Percentiles rank a stretch among this genome's conserved stretches.
Conservation (phyloP, 352 stramenopile species). For the Peronospora destructor region DNA sequence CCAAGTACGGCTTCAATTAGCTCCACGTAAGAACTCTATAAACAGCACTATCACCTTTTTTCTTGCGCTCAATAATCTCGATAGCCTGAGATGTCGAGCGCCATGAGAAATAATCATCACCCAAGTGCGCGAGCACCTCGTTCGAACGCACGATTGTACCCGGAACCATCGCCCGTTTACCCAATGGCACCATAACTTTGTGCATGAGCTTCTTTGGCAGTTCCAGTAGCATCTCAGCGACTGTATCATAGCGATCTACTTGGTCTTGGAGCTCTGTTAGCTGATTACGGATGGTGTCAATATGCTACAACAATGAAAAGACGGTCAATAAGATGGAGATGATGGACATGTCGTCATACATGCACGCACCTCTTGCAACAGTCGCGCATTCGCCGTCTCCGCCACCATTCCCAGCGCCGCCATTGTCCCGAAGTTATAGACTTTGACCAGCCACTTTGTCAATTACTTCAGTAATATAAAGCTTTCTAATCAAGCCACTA, state of each 20-base stretch:
- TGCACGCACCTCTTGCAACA: slow-evolving; percentile 49
- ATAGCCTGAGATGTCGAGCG: slow-evolving; percentile 54
- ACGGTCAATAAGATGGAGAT: neutral
- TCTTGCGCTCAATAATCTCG: slow-evolving; percentile 67
- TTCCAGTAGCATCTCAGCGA: slow-evolving; percentile 49
- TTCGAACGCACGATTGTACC: slow-evolving; percentile 82
- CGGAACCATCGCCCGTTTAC: slow-evolving; percentile 76
- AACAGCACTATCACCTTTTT: slow-evolving; percentile 40
- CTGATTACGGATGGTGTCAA: slow-evolving; percentile 48
- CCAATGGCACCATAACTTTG: slow-evolving; percentile 76
- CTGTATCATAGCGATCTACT: slow-evolving; percentile 46
- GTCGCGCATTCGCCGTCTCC: slow-evolving; percentile 43
- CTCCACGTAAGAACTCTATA: neutral
- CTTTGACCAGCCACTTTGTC: neutral
- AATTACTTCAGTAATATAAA: neutral
- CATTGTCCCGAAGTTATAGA: slow-evolving; percentile 2
- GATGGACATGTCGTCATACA: neutral
- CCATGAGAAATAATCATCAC: slow-evolving; percentile 79
- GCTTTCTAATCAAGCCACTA: neutral
- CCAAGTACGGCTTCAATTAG: neutral
- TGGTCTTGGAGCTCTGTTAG: slow-evolving; percentile 47
- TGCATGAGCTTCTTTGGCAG: slow-evolving; percentile 76
- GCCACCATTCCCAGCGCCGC: slow-evolving; percentile 27
- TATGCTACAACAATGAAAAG: slow-evolving; percentile 29
- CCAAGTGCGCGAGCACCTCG: slow-evolving; percentile 74